Evolutionary conservation across 257 asterid genomes (phyloP).

Genomic region (Fraxinus quadrangulata): DNA sequence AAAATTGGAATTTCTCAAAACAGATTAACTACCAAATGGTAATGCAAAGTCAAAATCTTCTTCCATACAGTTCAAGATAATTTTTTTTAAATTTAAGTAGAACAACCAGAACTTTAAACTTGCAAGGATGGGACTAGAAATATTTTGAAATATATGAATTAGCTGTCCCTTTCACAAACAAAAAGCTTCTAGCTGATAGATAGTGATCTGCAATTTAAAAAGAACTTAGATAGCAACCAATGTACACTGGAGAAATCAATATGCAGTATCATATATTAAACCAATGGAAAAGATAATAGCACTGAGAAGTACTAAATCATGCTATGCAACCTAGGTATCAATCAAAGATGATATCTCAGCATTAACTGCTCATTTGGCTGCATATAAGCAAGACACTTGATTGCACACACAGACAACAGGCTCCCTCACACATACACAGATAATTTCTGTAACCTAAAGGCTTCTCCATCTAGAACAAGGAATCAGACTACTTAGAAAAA

Average conservation of each 20-base stretch:
- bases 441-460: neutral
- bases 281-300: no score
- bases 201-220: neutral
- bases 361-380: no score
- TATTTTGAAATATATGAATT: no score
- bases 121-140: neutral
- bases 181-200: neutral
- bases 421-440: no score
- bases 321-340: no score
- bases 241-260: neutral
- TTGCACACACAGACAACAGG: no score
- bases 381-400: no score
- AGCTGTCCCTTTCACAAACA: neutral
- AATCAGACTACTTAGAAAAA: neutral
- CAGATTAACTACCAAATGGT: neutral
- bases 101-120: neutral
- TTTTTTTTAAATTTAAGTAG: neutral
- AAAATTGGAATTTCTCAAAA: slow-evolving; percentile 7
- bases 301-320: no score
- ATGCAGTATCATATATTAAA: neutral
- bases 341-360: no score
- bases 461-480: neutral
- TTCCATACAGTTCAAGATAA: neutral
- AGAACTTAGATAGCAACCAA: neutral
- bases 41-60: neutral